Percentiles rank a stretch among this genome's conserved stretches.
These are phyloP conservation scores for Erysiphe pulchra DNA, from an alignment of 2,329 filamentous ascomycete genomes.

Conservation along the genomic window DNA sequence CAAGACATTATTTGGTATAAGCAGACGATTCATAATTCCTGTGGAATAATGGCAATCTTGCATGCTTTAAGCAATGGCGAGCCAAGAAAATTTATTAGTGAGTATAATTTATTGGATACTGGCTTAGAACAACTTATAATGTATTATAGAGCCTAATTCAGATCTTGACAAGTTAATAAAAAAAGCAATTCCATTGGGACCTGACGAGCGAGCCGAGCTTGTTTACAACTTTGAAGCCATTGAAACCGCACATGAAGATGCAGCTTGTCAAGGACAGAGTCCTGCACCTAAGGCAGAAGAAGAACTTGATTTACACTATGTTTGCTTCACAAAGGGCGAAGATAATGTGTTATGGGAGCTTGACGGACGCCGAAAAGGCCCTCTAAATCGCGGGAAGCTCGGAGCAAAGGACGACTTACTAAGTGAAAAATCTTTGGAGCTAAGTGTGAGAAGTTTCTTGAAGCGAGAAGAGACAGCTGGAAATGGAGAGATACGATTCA, in stretches of 20 bases:
- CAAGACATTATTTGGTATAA: slow-evolving; percentile 75
- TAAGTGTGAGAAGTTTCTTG: slow-evolving; percentile 27
- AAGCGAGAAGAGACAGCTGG: slow-evolving; percentile 8
- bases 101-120: background rate
- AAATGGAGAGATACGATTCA: slow-evolving; percentile 11
- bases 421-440: slow-evolving; percentile 46
- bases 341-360: slow-evolving; percentile 43
- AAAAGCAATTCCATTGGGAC: slow-evolving; percentile 43
- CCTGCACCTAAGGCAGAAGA: slow-evolving; percentile 54
- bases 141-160: slow-evolving; percentile 21
- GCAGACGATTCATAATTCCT: slow-evolving; percentile 88
- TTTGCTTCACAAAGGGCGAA: slow-evolving; percentile 65
- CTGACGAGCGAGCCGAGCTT: slow-evolving; percentile 40
- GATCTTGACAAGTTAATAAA: slow-evolving; percentile 36
- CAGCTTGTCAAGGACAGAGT: slow-evolving; percentile 55
- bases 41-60: slow-evolving; percentile 70
- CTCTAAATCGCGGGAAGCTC: slow-evolving; percentile 18
- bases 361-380: slow-evolving; percentile 44
- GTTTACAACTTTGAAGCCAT: slow-evolving; percentile 57
- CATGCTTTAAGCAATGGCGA: slow-evolving; percentile 64
- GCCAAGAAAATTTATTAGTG: slow-evolving; percentile 66
- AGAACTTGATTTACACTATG: slow-evolving; percentile 76
- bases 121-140: slow-evolving; percentile 13
- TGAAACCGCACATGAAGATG: slow-evolving; percentile 54
- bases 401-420: slow-evolving; percentile 40